Percentiles rank a stretch among this genome's conserved stretches.
phyloP scores from a whole-genome alignment of 2,329 filamentous ascomycete species.

The Colletotrichum musicola region DNA sequence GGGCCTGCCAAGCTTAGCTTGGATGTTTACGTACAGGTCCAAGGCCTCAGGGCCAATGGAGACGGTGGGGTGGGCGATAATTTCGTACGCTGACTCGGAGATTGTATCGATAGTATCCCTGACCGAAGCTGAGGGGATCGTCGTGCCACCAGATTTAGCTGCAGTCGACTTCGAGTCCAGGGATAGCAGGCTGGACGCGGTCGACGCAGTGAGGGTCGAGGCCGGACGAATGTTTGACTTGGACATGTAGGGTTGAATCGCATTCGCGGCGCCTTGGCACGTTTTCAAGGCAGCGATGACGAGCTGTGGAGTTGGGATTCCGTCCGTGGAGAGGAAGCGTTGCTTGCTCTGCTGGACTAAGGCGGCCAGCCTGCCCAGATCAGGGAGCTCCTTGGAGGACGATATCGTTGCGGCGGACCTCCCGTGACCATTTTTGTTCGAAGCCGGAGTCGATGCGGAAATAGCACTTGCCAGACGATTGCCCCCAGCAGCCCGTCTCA shows the following conservation, averaged over 20 bases:
- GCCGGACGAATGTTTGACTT: constrained; percentile 56
- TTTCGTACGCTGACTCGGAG: constrained; percentile 73
- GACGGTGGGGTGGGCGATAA: constrained; percentile 80
- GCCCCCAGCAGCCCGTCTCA: constrained; percentile 20
- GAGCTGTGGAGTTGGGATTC: constrained; percentile 58
- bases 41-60: constrained; percentile 83
- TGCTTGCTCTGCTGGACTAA: constrained; percentile 58
- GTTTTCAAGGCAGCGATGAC: constrained; percentile 59
- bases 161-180: constrained; percentile 45
- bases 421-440: constrained; percentile 20
- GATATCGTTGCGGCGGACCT: constrained; percentile 14
- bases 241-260: constrained; percentile 56
- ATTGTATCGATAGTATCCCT: constrained; percentile 63
- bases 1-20: constrained; percentile 78
- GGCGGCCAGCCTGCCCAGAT: constrained; percentile 55
- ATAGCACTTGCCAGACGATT: constrained; percentile 28
- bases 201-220: constrained; percentile 59
- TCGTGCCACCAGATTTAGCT: constrained; percentile 35
- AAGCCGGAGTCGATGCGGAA: not conserved
- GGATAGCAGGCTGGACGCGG: constrained; percentile 51
- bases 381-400: constrained; percentile 46
- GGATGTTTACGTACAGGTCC: constrained; percentile 79
- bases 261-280: constrained; percentile 59
- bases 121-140: constrained; percentile 44
- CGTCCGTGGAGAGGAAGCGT: constrained; percentile 58